Base-by-base conservation (phyloP, 1,284 basidiomycete species). In the Leccinum ponderosum region DNA sequence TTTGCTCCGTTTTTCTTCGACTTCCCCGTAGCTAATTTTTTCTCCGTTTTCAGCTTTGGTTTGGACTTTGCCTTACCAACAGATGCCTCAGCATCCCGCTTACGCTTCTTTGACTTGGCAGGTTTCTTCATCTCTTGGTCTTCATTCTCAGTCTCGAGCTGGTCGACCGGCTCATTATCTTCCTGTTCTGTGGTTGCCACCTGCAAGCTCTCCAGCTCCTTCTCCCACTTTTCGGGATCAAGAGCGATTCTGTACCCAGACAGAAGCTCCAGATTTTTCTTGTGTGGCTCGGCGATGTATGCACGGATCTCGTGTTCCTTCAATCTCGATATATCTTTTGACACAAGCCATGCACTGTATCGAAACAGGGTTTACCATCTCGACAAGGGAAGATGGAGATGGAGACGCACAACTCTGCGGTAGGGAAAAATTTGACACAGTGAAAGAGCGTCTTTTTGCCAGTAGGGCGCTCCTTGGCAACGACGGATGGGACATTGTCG, bases 401-500 rank as follows among this genome's bases (percentile, higher is more conserved):
- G 58, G 64, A 44, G 31, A 87, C 94, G 76, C 69, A 97, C 95
- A 90, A 93, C 79, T 98, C 95, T 59, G 93, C 94, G 42, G 85
- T 86, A 37, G 94, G 93, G 82, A 95, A 96, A 85, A 95, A 97
- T 67, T 87, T 82, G 50, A 95, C 86, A 69, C 91, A 93, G 75
- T 92, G 89, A 69, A 87, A 87, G 12, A 79, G 81, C 3, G 84
- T 79, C 76, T 90, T 93, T 77, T 90, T 91, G 66, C 80, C 78
- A 15, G 76, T 71, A 14, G 93, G 92, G 12, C 89, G 85, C 71
- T 94, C 92, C 68, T 80, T 84, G 60, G 78, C 69, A 27, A 95
- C 92, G 3, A 66, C 66, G 17, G 78, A 66, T 15, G 89, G 87
- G 0, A 90, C 87, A 15, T 69, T 77, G 8, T 85, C 84, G 1